phyloP scores from a whole-genome alignment of 208 protist genomes.

The Acanthamoeba healyi region DNA sequence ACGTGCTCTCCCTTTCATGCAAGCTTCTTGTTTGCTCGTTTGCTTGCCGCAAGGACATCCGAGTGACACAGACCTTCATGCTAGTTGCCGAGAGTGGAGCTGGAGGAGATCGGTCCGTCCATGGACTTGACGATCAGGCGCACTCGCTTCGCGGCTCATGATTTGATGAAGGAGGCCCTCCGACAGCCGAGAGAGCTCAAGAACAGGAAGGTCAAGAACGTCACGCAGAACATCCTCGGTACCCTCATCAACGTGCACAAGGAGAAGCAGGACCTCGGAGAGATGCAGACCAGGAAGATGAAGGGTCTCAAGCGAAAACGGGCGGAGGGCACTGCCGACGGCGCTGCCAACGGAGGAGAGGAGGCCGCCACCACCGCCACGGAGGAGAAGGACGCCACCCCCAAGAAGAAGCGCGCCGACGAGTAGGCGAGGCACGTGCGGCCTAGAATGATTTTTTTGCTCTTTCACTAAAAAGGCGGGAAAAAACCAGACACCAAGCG shows the following conservation, averaged over 20 bases:
- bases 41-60: no score
- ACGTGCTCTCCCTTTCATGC: neutral
- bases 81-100: constrained; percentile 88
- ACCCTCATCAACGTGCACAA: constrained; percentile 79
- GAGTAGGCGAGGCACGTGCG: neutral
- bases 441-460: no score
- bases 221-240: constrained; percentile 74
- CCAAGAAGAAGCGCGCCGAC: constrained; percentile 44
- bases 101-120: constrained; percentile 90
- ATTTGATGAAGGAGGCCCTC: constrained; percentile 76
- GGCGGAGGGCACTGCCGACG: constrained; percentile 24
- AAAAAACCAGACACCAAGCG: neutral
- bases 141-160: constrained; percentile 76
- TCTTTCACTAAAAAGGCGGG: neutral
- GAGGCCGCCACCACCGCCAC: neutral
- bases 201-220: constrained; percentile 85
- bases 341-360: neutral
- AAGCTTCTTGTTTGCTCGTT: no score
- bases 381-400: neutral
- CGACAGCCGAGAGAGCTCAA: constrained; percentile 70
- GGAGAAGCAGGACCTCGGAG: constrained; percentile 80
- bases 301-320: constrained; percentile 81
- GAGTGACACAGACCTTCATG: no score
- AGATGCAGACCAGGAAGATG: constrained; percentile 82
- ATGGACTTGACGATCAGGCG: constrained; percentile 87